Evolutionary conservation across 148 eudicot genomes (phyloP).

Genomic region (Chenopodium album): DNA sequence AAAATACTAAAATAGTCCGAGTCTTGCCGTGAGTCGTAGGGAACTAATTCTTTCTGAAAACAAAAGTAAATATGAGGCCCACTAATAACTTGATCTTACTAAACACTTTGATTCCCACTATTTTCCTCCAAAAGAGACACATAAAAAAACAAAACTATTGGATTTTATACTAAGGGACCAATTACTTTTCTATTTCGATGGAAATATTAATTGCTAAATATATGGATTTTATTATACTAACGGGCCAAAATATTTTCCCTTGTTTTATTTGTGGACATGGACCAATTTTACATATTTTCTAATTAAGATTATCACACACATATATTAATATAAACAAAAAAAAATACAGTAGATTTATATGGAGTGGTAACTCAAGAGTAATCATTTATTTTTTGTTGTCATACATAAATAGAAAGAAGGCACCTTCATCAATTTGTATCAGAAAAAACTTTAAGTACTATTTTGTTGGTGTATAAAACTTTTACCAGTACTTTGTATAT

Average conservation of each 20-base stretch:
- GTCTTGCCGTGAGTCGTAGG: constrained; percentile 22
- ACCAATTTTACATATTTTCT: background rate
- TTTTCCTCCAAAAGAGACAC: background rate
- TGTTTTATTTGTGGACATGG: background rate
- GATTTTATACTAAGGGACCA: background rate
- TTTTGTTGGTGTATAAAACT: background rate
- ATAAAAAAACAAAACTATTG: constrained; percentile 14
- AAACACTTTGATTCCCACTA: constrained; percentile 14
- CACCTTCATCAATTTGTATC: background rate
- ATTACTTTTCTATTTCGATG: background rate
- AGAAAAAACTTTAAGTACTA: background rate
- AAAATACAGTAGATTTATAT: too few species aligned
- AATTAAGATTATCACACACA: background rate
- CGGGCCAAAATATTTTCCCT: background rate
- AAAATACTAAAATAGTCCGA: background rate
- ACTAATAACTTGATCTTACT: constrained; percentile 24
- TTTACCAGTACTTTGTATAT: too few species aligned
- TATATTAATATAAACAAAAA: background rate
- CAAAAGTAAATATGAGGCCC: constrained; percentile 26
- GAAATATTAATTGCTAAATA: background rate
- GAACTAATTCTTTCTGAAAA: constrained; percentile 27
- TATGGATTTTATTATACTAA: background rate
- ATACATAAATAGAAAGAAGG: background rate
- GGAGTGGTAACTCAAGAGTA: too few species aligned
- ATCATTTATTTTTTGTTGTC: background rate